Evolutionary conservation across 2,329 filamentous ascomycete genomes (phyloP), one percentile per base, ranked within the genome.

Genomic region (Fusarium sp.): DNA sequence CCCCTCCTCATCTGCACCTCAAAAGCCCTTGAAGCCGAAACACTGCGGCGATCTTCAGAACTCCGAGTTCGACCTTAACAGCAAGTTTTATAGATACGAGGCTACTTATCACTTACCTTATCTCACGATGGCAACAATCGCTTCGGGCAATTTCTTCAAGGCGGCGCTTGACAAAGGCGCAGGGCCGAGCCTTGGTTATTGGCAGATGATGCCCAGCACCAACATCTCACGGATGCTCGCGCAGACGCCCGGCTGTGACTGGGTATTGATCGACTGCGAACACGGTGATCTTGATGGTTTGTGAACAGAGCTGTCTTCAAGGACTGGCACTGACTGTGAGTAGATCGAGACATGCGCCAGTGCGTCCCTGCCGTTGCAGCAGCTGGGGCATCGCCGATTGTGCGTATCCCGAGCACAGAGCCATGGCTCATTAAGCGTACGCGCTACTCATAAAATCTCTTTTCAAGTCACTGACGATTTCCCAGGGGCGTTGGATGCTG

Each of bases 191-290:
- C 53, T 69, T 0, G 66, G 66, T 18, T 61, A 56, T 32, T 69
- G 66, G 66, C 63, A 69, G 13, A 67, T 69, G 63, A 67, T 56
- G 9, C 54, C 66, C 9, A 64, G 53, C 13, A 43, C 47, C 49
- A 69, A 69, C n/a, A 58, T 69, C 23, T 67, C 66, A 30, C 42
- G 66, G 1, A 66, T 69, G 62, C 63, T 69, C 13, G 67, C 67
- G 16, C 64, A 50, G 9, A 60, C 47, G 13, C 64, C 67, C 11
- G 64, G 64, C 2, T 62, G 57, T 32, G 64, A 63, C 7, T 69
- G 64, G 64, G 32, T 69, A 2, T 23, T 69, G 38, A 47, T 69
- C 0, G 67, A 68, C 35, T 68, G 65, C 5, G 65, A 67, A 6
- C 65, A 68, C 16, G 65, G 65, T 9, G 62, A 68, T 13, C 30